Base-by-base conservation (phyloP, 2,329 filamentous ascomycete species). In the Colletotrichum sublineola region DNA sequence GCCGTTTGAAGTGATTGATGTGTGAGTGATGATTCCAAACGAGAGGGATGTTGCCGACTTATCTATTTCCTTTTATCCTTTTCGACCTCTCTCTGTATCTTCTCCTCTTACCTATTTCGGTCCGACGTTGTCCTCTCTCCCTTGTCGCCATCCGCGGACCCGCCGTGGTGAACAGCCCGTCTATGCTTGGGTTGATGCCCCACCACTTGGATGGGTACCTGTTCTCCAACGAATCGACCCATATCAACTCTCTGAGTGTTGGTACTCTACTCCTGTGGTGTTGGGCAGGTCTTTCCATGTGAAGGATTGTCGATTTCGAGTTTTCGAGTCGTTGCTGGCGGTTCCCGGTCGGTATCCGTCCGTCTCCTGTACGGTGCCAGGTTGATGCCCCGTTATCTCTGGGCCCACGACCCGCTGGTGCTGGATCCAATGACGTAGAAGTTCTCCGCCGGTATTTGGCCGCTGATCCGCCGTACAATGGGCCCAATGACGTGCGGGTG, bases 301-400 rank as follows among this genome's bases (percentile, higher is more conserved):
- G 24, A 58, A 58, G 1, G n/a, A 29, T 18, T 40, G 61, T 63
- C 50, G 50, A 56, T 69, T 65, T 50, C 55, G 53, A 73, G 66
- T 65, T 69, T 65, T 50, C 55, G 53, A 73, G 66, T 65, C 55
- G 70, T 60, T 65, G 66, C 55, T 40, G 66, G 70, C 70, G 60
- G 70, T 70, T 69, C 66, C 70, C 66, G 65, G 66, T 73, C 70
- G 66, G 70, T 64, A 55, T 61, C 48, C 46, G 60, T 73, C 70
- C 70, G 66, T 73, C 61, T 67, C 64, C 46, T 69, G 66, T 20
- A 73, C 70, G 70, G 66, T 73, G 42, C 70, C 57, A 57, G 61
- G 70, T 70, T 73, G 58, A 70, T 57, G 70, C 70, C 66, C 70
- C 70, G 70, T 73, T 70, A 70, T 55, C 66, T 57, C 66, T 73